Evolutionary conservation across 176 grass and related monocot species (phyloP).

Genomic region (Cenchrus purpureus): DNA sequence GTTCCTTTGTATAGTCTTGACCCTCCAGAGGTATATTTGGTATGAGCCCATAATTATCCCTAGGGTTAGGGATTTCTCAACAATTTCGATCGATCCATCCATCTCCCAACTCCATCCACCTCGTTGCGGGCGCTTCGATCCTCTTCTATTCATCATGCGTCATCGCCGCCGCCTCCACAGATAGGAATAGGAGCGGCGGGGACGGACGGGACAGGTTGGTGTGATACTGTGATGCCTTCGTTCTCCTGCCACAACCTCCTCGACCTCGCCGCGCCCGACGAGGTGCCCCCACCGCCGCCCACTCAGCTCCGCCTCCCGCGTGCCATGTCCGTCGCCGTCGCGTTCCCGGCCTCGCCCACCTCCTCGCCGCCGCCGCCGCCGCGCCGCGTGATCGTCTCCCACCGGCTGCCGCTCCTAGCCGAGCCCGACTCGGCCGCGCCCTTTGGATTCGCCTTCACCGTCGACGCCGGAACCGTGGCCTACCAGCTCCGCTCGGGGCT

Average conservation of each 20-base stretch:
- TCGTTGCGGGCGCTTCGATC: neutral
- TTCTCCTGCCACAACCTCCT: slow-evolving; percentile 83
- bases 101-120: neutral
- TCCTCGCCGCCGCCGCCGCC: neutral
- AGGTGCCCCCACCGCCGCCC: slow-evolving; percentile 36
- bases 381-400: slow-evolving; percentile 78
- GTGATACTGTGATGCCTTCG: slow-evolving; percentile 59
- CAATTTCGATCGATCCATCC: neutral
- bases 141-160: slow-evolving; percentile 41
- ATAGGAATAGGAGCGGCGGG: neutral
- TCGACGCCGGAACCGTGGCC: slow-evolving; percentile 58
- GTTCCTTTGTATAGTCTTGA: too few relatives aligned
- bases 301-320: slow-evolving; percentile 66
- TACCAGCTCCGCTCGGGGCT: slow-evolving; percentile 81
- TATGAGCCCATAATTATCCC: too few relatives aligned
- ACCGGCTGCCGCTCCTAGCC: slow-evolving; percentile 69
- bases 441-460: slow-evolving; percentile 59
- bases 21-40: too few relatives aligned
- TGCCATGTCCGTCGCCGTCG: slow-evolving; percentile 60
- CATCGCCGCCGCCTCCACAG: slow-evolving; percentile 30
- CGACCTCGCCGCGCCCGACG: slow-evolving; percentile 67
- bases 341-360: slow-evolving; percentile 40
- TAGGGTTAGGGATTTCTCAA: too few relatives aligned
- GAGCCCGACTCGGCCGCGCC: slow-evolving; percentile 42
- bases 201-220: neutral